Conservation (phyloP, 2,329 filamentous ascomycete genomes). For the Nigrospora sphaerica region DNA sequence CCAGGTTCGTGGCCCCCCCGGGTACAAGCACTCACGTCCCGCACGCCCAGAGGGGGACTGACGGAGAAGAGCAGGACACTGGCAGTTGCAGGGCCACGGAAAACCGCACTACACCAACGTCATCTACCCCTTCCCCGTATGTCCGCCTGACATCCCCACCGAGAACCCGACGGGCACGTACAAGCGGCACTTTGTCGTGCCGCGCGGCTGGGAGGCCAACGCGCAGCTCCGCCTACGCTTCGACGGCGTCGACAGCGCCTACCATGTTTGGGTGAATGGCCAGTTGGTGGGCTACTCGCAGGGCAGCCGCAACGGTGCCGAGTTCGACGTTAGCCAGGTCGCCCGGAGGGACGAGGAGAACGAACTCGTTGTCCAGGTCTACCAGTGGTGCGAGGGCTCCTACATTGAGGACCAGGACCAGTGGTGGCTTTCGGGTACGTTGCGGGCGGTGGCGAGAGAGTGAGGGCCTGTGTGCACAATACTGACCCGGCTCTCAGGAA, state of each 20-base stretch:
- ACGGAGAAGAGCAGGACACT: slow-evolving; percentile 30
- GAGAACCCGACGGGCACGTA: slow-evolving; percentile 62
- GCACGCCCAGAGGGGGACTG: not conserved
- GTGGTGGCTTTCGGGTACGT: slow-evolving; percentile 56
- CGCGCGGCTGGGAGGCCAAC: slow-evolving; percentile 33
- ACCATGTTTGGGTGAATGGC: slow-evolving; percentile 63
- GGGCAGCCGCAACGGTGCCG: slow-evolving; percentile 59
- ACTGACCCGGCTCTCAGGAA: slow-evolving; percentile 28
- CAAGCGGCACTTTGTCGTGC: slow-evolving; percentile 46
- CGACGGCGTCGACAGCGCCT: slow-evolving; percentile 66
- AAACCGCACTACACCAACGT: slow-evolving; percentile 64
- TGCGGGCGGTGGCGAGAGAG: not conserved
- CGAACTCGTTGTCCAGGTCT: slow-evolving; percentile 56
- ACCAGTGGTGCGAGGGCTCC: slow-evolving; percentile 62
- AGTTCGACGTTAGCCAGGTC: slow-evolving; percentile 57
- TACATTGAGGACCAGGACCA: slow-evolving; percentile 68
- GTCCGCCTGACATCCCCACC: slow-evolving; percentile 54
- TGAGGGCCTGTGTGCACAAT: not conserved
- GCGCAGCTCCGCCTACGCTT: slow-evolving; percentile 56
- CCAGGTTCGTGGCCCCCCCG: slow-evolving; percentile 32
- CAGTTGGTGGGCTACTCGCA: slow-evolving; percentile 59
- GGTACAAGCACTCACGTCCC: not conserved
- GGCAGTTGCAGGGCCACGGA: slow-evolving; percentile 64
- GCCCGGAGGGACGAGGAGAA: slow-evolving; percentile 37
- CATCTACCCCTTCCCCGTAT: slow-evolving; percentile 57